Conservation (phyloP, 805 yeast genomes). For the Diddensiella transvaalensis region DNA sequence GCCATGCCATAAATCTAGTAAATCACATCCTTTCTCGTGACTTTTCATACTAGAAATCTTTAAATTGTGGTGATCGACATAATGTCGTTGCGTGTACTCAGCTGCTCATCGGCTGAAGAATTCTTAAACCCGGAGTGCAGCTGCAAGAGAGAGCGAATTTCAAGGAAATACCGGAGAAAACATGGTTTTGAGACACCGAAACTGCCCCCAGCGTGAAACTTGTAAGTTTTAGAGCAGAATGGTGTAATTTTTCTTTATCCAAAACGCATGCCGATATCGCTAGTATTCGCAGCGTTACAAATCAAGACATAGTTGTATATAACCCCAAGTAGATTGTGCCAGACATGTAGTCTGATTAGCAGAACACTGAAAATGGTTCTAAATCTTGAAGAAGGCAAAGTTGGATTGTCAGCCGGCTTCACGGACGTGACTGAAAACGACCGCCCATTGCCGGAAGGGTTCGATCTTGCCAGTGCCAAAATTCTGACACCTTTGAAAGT, state of each 20-base stretch:
- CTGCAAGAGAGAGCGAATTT: no score
- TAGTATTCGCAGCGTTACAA: no score
- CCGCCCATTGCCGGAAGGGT: neutral
- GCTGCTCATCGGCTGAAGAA: no score
- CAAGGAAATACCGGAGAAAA: neutral
- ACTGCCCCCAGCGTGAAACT: neutral
- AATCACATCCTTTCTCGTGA: neutral
- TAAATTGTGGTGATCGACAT: no score
- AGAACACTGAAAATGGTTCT: neutral
- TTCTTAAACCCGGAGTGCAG: no score
- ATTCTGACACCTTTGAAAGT: conserved; percentile 34
- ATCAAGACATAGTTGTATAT: no score
- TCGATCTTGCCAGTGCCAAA: conserved; percentile 2
- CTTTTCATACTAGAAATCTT: neutral
- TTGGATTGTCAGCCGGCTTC: neutral
- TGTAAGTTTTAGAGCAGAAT: neutral
- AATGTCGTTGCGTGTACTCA: no score
- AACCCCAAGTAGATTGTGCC: no score
- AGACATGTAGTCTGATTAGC: no score
- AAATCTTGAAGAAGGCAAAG: neutral
- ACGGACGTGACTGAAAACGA: conserved; percentile 2
- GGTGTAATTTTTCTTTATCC: neutral
- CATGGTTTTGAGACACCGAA: neutral
- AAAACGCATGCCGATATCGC: no score
- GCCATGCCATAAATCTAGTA: neutral